A percentile compares a stretch with the other conserved stretches of the same genome.
Evolutionary conservation across 139 green algal species (phyloP).

Genomic region (Closterium sp.): DNA sequence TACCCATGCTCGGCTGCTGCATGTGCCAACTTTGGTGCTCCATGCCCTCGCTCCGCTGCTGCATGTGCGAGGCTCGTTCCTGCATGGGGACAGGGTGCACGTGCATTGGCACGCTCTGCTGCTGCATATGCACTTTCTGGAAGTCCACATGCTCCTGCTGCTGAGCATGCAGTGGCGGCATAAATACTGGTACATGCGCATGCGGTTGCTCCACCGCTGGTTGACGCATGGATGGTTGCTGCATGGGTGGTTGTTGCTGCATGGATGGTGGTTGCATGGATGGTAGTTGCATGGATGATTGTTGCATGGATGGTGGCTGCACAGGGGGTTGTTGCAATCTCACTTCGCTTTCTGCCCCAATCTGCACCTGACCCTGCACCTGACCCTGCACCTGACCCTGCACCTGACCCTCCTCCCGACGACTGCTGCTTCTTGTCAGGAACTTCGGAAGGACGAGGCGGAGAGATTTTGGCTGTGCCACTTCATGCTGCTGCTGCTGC

Average conservation of each 20-base stretch:
- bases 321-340: background rate
- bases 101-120: background rate
- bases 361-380: background rate
- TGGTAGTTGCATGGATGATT: background rate
- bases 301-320: background rate
- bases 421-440: background rate
- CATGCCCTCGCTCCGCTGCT: too few relatives aligned
- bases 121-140: background rate
- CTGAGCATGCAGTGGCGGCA: background rate
- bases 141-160: background rate
- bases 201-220: background rate
- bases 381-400: background rate
- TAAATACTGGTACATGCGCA: background rate
- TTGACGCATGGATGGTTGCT: background rate
- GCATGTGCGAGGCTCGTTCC: too few relatives aligned
- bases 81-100: too few relatives aligned
- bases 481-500: background rate
- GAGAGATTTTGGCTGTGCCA: background rate
- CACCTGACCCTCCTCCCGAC: background rate
- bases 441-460: too few relatives aligned
- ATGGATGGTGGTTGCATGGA: background rate
- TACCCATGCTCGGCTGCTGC: background rate
- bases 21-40: background rate
- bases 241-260: background rate
- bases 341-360: background rate